phyloP scores from a whole-genome alignment of 352 stramenopile species.

The Pythium folliculosum region DNA sequence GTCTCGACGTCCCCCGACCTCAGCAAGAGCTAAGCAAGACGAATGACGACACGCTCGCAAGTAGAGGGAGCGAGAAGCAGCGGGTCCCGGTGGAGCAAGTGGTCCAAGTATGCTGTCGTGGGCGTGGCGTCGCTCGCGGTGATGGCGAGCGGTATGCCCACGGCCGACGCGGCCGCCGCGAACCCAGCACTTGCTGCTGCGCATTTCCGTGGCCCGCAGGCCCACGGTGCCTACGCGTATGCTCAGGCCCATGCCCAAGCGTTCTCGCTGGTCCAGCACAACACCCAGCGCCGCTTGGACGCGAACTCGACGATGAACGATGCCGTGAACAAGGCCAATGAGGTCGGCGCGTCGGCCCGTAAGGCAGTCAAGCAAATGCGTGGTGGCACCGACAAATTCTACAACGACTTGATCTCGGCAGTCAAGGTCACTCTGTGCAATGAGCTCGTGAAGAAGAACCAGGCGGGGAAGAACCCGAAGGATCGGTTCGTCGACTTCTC shows the following conservation, averaged over 20 bases:
- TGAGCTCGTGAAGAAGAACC: slow-evolving; percentile 29
- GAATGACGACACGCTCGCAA: not conserved
- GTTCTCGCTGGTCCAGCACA: slow-evolving; percentile 5
- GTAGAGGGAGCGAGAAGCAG: not conserved
- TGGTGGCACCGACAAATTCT: slow-evolving; percentile 60
- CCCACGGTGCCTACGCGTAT: not conserved
- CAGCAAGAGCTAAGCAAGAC: slow-evolving; percentile 8
- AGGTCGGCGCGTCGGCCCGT: slow-evolving; percentile 52
- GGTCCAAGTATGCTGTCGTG: slow-evolving; percentile 9
- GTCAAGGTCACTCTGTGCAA: slow-evolving; percentile 58
- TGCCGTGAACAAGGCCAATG: slow-evolving; percentile 43
- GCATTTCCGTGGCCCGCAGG: slow-evolving; percentile 15
- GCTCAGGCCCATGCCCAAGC: slow-evolving; percentile 11
- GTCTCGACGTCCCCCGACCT: not conserved
- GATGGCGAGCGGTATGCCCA: not conserved
- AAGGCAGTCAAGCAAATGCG: slow-evolving; percentile 65
- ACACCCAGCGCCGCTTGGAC: slow-evolving; percentile 13
- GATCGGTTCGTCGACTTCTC: slow-evolving; percentile 41
- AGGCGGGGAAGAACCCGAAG: slow-evolving; percentile 18
- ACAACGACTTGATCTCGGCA: slow-evolving; percentile 58
- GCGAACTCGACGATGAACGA: slow-evolving; percentile 20
- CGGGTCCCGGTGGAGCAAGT: slow-evolving; percentile 10
- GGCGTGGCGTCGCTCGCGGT: slow-evolving; percentile 16
- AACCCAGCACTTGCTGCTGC: slow-evolving; percentile 4
- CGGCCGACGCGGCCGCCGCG: not conserved